Base-by-base conservation (phyloP, 2,329 filamentous ascomycete genomes). In the Trichoderma koningiopsis region DNA sequence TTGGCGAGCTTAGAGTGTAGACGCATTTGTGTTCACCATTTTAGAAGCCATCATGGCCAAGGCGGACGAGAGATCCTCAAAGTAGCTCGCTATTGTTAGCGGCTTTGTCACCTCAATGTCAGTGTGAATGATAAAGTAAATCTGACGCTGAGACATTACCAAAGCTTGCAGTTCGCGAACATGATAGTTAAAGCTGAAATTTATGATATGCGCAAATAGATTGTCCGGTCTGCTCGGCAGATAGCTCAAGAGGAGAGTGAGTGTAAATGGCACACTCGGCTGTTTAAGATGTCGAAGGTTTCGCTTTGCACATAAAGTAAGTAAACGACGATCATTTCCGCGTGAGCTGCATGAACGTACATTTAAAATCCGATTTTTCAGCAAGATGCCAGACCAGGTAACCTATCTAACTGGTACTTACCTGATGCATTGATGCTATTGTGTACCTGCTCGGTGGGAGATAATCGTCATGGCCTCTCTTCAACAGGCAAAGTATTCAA, bases 31-130 rank as follows among this genome's bases (percentile, higher is more conserved):
- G 40, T 33, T 33, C 10, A 11, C 11, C 10, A 33, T 11, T 2
- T 33, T 31, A 62, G 74, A 77, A 4, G 75, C 72, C 22, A 78
- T 70, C 1, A 76, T 77, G 27, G 79, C 64, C 11, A 74, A 76
- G 2, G 77, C 76, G 10, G 78, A 72, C 0, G 76, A 76, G 59
- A 79, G 78, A 60, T 78, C 77, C 77, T 4, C 52, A 16, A 49
- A 33, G 19, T 3, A 43, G n/a, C 27, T 61, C 24, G 1, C 5
- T 49, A 4, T n/a, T 2, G 29, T 22, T 29, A 8, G 40, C 40
- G n/a, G 27, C 11, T 27, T 49, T 27, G 7, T 61, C 37, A 33
- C 31, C 40, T 33, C 24, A 1, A 10, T 33, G 8, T 40, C 58
- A 49, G 31, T 7, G 7, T 33, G 5, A 33, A 33, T 33, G 31